Evolutionary conservation across 1,284 basidiomycete species (phyloP), one percentile per base, ranked within the genome.

Genomic region (Heimioporus retisporus): DNA sequence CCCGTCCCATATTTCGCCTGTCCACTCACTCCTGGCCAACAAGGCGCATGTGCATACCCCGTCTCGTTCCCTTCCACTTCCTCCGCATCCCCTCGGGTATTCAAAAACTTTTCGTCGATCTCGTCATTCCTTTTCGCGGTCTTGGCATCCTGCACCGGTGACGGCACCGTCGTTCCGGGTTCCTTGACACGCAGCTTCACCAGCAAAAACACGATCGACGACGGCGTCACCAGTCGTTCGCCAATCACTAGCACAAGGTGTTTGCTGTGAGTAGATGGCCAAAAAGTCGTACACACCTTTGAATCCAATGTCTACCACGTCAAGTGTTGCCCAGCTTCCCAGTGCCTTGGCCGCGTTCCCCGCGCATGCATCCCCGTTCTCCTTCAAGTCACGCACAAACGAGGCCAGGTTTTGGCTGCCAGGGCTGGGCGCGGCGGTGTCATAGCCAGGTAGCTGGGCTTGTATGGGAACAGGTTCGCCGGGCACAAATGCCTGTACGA

Each of bases 1-100:
- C 44, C 14, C 44, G 11, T 21, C 16, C 44, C 44, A 15, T 15
- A 4, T 13, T 21, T 5, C 5, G 14, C 19, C 11, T 21, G 19
- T 46, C 11, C 15, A 59, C 53, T 15, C 15, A 96, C 95, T 69
- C 87, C 87, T 63, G 96, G 94, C 93, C 96, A 99, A 77, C 90
- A 88, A 2, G 98, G 97, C 8, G 97, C 95, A 76, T 98, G 96
- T 6, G 93, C 96, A 66, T 85, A 90, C n/a, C 89, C 90, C 50
- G 81, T 79, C 28, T 81, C 79, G 23, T 84, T 84, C 16, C 83
- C 83, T 42, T 79, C 70, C 10, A 88, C 67, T 56, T 90, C 89
- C 72, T 94, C 93, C 0, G 85, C 83, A 16, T 93, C 91, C 62
- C 87, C 87, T 48, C 87, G 84, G 56, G 85, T 85, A 21, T 78